Evolutionary conservation across 1,284 basidiomycete species (phyloP).

Genomic region (Thelephora terrestris): DNA sequence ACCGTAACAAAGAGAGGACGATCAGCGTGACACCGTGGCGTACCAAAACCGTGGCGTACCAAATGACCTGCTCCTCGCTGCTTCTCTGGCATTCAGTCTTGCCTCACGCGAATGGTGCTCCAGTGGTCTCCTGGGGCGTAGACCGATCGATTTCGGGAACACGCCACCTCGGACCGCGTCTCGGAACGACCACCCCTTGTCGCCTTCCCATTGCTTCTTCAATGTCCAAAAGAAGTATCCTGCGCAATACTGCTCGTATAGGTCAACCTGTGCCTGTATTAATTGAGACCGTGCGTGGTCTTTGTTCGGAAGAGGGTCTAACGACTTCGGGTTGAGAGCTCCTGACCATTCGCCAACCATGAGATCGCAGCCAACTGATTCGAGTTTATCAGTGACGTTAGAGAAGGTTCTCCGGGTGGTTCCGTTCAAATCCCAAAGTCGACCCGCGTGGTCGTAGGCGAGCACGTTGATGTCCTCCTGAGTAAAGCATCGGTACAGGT

Average conservation of each 20-base stretch:
- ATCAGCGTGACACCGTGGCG: background rate
- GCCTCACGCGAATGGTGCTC: slow-evolving; percentile 1
- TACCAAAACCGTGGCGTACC: background rate
- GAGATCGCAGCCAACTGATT: slow-evolving; percentile 42
- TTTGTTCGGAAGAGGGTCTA: slow-evolving; percentile 35
- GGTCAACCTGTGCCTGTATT: slow-evolving; percentile 54
- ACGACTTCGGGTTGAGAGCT: slow-evolving; percentile 60
- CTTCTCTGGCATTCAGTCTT: slow-evolving; percentile 13
- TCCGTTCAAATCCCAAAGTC: slow-evolving; percentile 32
- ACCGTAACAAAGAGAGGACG: slow-evolving; percentile 2
- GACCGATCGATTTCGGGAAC: slow-evolving; percentile 29
- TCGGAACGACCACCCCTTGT: slow-evolving; percentile 71
- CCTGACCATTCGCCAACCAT: slow-evolving; percentile 84
- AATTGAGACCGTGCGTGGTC: slow-evolving; percentile 40
- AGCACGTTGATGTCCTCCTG: slow-evolving; percentile 45
- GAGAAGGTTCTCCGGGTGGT: slow-evolving; percentile 32
- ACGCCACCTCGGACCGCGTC: slow-evolving; percentile 60
- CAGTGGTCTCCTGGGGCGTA: slow-evolving; percentile 9
- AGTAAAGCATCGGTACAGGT: slow-evolving; percentile 82
- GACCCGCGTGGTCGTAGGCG: slow-evolving; percentile 46
- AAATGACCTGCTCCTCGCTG: background rate
- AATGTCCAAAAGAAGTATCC: slow-evolving; percentile 90
- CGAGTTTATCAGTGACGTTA: slow-evolving; percentile 34
- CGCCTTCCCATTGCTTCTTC: slow-evolving; percentile 62
- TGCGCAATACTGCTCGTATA: slow-evolving; percentile 58